Percentiles rank a stretch among this genome's conserved stretches.
phyloP scores from a whole-genome alignment of 2,329 filamentous ascomycete genomes.

The Parascedosporium putredinis region DNA sequence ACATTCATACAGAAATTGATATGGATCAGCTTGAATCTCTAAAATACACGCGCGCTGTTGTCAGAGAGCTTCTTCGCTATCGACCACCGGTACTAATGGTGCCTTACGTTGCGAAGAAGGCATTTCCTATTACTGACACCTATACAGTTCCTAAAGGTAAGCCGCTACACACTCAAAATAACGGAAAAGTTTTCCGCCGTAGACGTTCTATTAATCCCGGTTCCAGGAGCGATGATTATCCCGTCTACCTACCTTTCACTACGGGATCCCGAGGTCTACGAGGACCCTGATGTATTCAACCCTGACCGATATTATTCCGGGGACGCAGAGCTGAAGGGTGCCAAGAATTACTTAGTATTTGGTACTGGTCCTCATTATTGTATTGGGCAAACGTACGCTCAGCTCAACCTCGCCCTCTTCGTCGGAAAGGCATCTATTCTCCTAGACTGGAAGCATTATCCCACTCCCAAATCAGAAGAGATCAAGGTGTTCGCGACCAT shows the following conservation, averaged over 20 bases:
- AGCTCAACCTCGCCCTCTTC: slow-evolving; percentile 79
- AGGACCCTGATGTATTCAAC: slow-evolving; percentile 78
- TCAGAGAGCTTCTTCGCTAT: slow-evolving; percentile 86
- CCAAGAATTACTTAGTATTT: slow-evolving; percentile 96
- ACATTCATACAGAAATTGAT: slow-evolving; percentile 57
- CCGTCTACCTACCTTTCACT: slow-evolving; percentile 84
- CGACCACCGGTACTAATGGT: slow-evolving; percentile 96
- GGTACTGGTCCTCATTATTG: slow-evolving; percentile 96
- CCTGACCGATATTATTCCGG: slow-evolving; percentile 87
- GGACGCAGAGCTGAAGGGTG: slow-evolving; percentile 71
- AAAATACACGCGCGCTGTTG: slow-evolving; percentile 82
- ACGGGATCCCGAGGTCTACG: slow-evolving; percentile 86
- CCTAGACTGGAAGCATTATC: slow-evolving; percentile 82
- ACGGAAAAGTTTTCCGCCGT: no score
- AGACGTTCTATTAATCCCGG: no score
- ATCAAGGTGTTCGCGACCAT: slow-evolving; percentile 98
- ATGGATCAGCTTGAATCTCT: slow-evolving; percentile 85
- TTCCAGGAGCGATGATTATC: slow-evolving; percentile 74
- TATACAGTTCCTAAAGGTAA: slow-evolving; percentile 88
- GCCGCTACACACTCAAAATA: slow-evolving; percentile 15
- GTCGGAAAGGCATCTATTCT: slow-evolving; percentile 81
- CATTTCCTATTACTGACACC: slow-evolving; percentile 76
- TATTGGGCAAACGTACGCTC: slow-evolving; percentile 84
- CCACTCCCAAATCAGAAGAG: slow-evolving; percentile 76
- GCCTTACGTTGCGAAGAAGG: slow-evolving; percentile 87